Conservation (phyloP, 208 protist species). For the Leishmania mexicana region DNA sequence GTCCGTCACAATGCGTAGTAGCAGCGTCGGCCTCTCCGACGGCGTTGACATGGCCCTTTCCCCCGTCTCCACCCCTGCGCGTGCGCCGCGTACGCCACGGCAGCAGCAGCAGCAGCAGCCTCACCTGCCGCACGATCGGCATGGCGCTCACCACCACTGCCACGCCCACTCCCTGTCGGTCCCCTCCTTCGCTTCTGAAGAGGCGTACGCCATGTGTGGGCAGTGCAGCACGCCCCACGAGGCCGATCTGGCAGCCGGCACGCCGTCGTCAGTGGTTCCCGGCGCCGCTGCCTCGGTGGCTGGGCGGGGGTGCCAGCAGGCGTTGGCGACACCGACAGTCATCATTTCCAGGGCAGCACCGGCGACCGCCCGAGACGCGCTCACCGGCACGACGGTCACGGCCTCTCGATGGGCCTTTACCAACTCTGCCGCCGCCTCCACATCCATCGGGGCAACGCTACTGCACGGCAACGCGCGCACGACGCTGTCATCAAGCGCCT, state of each 20-base stretch:
- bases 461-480: not conserved
- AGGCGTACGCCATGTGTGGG: not conserved
- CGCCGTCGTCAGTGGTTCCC: not conserved
- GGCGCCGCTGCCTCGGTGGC: not conserved
- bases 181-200: not conserved
- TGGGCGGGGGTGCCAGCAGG: not conserved
- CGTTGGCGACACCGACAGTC: not conserved
- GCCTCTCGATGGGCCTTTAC: not conserved
- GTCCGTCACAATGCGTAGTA: not conserved
- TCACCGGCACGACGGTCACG: not conserved
- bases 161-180: not conserved
- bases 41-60: not conserved
- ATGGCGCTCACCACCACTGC: not conserved
- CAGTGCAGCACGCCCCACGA: constrained; percentile 16
- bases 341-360: not conserved
- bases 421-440: not conserved
- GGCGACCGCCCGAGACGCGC: not conserved
- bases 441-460: not conserved
- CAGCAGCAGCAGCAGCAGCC: not conserved
- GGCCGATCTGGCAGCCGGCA: not conserved
- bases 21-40: constrained; percentile 11
- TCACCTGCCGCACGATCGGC: not conserved
- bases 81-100: not conserved
- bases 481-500: not conserved
- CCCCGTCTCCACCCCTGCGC: constrained; percentile 5